phyloP scores from a whole-genome alignment of 495 filamentous ascomycete genomes.

The Tuber brumale region DNA sequence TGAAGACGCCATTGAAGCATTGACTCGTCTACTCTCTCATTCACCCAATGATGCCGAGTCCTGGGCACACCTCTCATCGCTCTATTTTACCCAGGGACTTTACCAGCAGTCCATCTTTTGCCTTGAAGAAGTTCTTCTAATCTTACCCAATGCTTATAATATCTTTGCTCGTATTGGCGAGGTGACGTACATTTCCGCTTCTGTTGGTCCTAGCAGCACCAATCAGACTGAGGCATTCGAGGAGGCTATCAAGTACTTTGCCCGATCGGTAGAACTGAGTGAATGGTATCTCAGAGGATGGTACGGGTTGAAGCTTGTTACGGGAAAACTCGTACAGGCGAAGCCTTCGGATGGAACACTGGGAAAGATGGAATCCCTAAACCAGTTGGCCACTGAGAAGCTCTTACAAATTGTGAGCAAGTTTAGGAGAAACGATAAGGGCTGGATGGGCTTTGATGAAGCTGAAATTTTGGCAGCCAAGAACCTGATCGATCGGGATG shows the following conservation, averaged over 20 bases:
- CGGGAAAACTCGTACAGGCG: constrained; percentile 41
- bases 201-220: constrained; percentile 42
- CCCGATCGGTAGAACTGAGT: constrained; percentile 85
- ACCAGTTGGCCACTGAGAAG: constrained; percentile 64
- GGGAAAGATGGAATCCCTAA: constrained; percentile 58
- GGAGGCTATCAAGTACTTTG: constrained; percentile 74
- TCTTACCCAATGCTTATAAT: constrained; percentile 95
- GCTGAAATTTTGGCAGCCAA: constrained; percentile 72
- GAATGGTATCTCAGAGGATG: constrained; percentile 86
- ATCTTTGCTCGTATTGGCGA: constrained; percentile 86
- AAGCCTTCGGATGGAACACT: constrained; percentile 47
- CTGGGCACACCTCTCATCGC: constrained; percentile 83
- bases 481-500: constrained; percentile 54
- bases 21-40: constrained; percentile 68
- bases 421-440: constrained; percentile 53
- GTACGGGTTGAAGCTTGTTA: constrained; percentile 79
- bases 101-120: constrained; percentile 79
- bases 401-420: constrained; percentile 68
- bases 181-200: constrained; percentile 58
- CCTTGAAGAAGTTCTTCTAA: constrained; percentile 79
- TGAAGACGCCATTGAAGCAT: constrained; percentile 63
- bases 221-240: constrained; percentile 50
- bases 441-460: constrained; percentile 65
- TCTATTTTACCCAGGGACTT: constrained; percentile 71
- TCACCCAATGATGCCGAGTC: constrained; percentile 88